Conservation (phyloP, 768 basidiomycete genomes). For the Mycena alexandri region DNA sequence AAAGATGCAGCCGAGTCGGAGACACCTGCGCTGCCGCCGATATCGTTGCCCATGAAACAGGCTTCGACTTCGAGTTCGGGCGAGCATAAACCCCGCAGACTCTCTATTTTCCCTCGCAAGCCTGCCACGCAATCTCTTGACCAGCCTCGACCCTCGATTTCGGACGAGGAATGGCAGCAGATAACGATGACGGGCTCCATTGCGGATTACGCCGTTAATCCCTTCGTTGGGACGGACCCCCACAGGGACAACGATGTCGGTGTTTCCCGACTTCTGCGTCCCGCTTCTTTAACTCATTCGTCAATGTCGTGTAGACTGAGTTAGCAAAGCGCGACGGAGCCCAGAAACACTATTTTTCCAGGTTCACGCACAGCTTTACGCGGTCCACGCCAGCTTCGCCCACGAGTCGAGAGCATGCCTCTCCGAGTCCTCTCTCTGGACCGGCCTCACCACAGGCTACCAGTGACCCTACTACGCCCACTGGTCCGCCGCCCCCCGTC, state of each 20-base stretch:
- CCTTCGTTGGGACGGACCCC: conserved; percentile 29
- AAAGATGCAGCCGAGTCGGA: conserved; percentile 18
- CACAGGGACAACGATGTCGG: conserved; percentile 14
- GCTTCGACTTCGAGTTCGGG: conserved; percentile 3
- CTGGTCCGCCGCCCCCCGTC: background rate
- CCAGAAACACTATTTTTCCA: conserved; percentile 25
- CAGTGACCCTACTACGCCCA: conserved; percentile 30
- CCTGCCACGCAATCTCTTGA: conserved; percentile 11
- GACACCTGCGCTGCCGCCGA: background rate
- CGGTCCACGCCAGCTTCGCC: conserved; percentile 37
- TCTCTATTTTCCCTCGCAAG: conserved; percentile 33
- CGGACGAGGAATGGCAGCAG: conserved; percentile 39
- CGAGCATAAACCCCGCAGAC: conserved; percentile 24
- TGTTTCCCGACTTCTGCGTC: conserved; percentile 6
- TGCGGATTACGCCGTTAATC: conserved; percentile 34
- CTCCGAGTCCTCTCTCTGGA: background rate
- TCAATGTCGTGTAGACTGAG: conserved; percentile 17
- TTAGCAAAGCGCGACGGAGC: conserved; percentile 27
- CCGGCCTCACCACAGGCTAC: background rate
- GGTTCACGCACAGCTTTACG: conserved; percentile 30
- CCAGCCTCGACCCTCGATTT: conserved; percentile 32
- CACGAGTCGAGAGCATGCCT: conserved; percentile 2
- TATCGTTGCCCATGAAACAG: conserved; percentile 25
- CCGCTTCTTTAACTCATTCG: conserved; percentile 23
- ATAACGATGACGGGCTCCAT: conserved; percentile 38